These are phyloP conservation scores for Barbarea vulgaris DNA, from an alignment of 345 rosid genomes.

Conservation along the genomic window DNA sequence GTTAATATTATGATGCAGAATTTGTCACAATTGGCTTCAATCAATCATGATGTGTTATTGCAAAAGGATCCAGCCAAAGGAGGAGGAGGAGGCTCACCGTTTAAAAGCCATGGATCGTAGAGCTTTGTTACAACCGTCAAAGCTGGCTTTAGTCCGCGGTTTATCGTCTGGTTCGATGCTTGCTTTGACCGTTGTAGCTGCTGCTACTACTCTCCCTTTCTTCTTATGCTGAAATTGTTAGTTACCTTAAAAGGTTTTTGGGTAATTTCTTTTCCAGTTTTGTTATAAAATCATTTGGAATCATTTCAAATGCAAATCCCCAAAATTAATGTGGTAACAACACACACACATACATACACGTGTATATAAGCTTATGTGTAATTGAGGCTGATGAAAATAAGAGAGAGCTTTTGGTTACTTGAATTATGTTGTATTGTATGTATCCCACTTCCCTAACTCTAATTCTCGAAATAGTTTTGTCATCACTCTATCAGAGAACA, in stretches of 20 bases:
- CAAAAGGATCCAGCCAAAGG: slow-evolving; percentile 65
- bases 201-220: slow-evolving; percentile 15
- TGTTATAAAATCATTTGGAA: slow-evolving; percentile 32
- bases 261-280: slow-evolving; percentile 1
- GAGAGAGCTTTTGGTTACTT: background rate
- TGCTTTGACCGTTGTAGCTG: slow-evolving; percentile 40
- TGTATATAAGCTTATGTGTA: slow-evolving; percentile 18
- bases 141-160: slow-evolving; percentile 26
- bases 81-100: slow-evolving; percentile 47
- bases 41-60: slow-evolving; percentile 70
- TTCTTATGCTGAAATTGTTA: slow-evolving; percentile 18
- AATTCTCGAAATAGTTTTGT: no score
- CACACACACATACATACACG: slow-evolving; percentile 19
- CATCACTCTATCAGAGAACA: no score
- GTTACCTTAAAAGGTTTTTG: slow-evolving; percentile 20
- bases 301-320: slow-evolving; percentile 30
- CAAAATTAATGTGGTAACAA: slow-evolving; percentile 11
- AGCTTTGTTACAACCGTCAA: slow-evolving; percentile 36
- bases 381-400: slow-evolving; percentile 30
- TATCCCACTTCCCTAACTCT: background rate
- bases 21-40: slow-evolving; percentile 76
- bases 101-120: slow-evolving; percentile 45
- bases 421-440: background rate
- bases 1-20: slow-evolving; percentile 52
- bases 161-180: no score